A percentile compares a stretch with the other conserved stretches of the same genome.
Evolutionary conservation across 2,329 filamentous ascomycete species (phyloP).

Genomic region (Aspergillus ruber): DNA sequence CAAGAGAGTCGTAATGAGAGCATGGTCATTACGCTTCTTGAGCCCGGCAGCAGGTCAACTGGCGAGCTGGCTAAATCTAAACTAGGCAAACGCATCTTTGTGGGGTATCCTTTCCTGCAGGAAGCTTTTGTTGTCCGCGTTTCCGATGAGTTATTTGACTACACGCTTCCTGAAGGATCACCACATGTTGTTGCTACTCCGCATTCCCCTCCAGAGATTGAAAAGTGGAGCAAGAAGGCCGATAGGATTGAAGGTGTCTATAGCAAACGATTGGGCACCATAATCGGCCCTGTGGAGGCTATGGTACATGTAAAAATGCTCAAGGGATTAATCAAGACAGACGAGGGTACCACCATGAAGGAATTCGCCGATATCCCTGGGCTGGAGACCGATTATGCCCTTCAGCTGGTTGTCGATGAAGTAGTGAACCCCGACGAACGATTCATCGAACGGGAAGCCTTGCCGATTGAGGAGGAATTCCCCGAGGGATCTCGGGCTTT

Average conservation of each 20-base stretch:
- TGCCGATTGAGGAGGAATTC: constrained; percentile 88
- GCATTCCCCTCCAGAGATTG: constrained; percentile 69
- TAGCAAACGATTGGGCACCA: constrained; percentile 81
- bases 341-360: constrained; percentile 84
- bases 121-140: constrained; percentile 86
- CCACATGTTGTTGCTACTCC: constrained; percentile 61
- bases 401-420: constrained; percentile 82
- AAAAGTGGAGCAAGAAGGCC: constrained; percentile 78
- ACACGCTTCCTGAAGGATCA: constrained; percentile 62
- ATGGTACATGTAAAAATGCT: constrained; percentile 90
- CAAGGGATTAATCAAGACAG: constrained; percentile 82
- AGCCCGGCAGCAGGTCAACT: constrained; percentile 64
- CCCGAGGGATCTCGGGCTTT: constrained; percentile 76
- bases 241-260: constrained; percentile 78
- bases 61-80: constrained; percentile 68
- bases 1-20: constrained; percentile 94
- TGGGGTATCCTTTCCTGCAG: constrained; percentile 91
- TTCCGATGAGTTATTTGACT: constrained; percentile 90
- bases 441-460: constrained; percentile 82
- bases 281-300: constrained; percentile 80
- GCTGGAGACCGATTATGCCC: constrained; percentile 81
- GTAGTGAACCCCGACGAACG: constrained; percentile 87
- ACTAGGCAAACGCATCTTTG: constrained; percentile 77
- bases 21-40: constrained; percentile 79
- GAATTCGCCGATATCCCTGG: constrained; percentile 84